phyloP scores from a whole-genome alignment of 805 yeast species.

The Jamesozyma lodderae region DNA sequence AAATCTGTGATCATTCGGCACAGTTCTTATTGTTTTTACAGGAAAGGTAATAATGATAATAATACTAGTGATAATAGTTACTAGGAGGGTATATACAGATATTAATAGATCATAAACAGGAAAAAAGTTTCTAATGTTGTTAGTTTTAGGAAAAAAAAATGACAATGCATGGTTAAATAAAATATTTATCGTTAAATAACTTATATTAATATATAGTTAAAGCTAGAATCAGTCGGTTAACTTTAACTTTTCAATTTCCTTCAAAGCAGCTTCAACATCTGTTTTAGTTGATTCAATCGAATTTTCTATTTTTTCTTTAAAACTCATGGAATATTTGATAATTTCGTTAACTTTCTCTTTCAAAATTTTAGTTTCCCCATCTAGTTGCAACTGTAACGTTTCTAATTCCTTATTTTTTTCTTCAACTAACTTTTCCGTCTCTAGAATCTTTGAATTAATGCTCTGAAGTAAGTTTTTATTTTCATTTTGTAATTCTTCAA shows the following conservation, averaged over 20 bases:
- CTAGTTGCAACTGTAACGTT: constrained; percentile 39
- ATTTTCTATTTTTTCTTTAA: constrained; percentile 56
- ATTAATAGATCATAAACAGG: too few relatives aligned
- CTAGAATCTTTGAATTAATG: constrained; percentile 26
- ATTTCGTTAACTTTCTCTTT: constrained; percentile 47
- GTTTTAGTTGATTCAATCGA: constrained; percentile 6
- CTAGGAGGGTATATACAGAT: too few relatives aligned
- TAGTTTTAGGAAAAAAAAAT: too few relatives aligned
- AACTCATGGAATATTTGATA: constrained; percentile 50
- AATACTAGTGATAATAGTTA: too few relatives aligned
- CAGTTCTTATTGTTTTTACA: too few relatives aligned
- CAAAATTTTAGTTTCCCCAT: constrained; percentile 39
- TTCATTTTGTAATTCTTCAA: constrained; percentile 55
- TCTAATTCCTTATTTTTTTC: constrained; percentile 38
- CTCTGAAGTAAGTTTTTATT: constrained; percentile 39
- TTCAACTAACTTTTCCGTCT: constrained; percentile 35
- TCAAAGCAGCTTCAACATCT: constrained; percentile 1
- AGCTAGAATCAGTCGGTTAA: neutral
- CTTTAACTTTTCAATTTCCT: constrained; percentile 4
- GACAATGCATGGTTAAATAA: too few relatives aligned
- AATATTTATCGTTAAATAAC: too few relatives aligned
- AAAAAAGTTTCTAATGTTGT: too few relatives aligned
- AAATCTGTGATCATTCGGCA: too few relatives aligned
- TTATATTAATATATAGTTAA: too few relatives aligned
- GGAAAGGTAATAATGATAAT: too few relatives aligned